Conservation (phyloP, 192 early-diverging fungal genomes). For the Coemansia sp. region DNA sequence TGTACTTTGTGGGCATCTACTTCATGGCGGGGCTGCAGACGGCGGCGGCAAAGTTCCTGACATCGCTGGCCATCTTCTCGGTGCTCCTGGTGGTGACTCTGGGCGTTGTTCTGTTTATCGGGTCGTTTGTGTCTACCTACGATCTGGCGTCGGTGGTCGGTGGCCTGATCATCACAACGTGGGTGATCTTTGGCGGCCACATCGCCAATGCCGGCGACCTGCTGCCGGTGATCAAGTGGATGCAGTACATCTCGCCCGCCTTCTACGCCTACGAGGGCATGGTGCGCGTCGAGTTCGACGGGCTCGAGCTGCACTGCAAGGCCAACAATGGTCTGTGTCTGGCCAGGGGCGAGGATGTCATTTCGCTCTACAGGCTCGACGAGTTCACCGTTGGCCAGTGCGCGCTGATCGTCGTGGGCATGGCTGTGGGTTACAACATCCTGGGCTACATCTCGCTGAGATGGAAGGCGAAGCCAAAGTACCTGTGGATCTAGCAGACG, state of each 20-base stretch:
- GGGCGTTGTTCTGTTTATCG: constrained; percentile 45
- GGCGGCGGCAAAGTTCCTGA: constrained; percentile 24
- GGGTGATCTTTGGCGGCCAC: constrained; percentile 55
- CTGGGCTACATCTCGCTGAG: constrained; percentile 50
- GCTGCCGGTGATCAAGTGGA: constrained; percentile 52
- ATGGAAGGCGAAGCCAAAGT: constrained; percentile 52
- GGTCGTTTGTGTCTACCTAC: constrained; percentile 44
- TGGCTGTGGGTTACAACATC: constrained; percentile 38
- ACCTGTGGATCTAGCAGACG: constrained; percentile 36
- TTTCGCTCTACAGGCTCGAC: constrained; percentile 45
- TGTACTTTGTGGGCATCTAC: constrained; percentile 52
- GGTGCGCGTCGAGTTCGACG: constrained; percentile 48
- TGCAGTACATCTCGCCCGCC: constrained; percentile 53
- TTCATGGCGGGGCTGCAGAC: constrained; percentile 53
- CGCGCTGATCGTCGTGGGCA: constrained; percentile 35
- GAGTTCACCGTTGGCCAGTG: constrained; percentile 51
- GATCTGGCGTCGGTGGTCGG: constrained; percentile 48
- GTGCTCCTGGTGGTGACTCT: constrained; percentile 47
- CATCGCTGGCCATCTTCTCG: constrained; percentile 43
- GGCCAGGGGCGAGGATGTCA: constrained; percentile 50
- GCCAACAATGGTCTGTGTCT: constrained; percentile 50
- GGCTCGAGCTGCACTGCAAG: constrained; percentile 44
- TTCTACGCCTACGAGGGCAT: constrained; percentile 56
- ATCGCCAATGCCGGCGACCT: constrained; percentile 51
- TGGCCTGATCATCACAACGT: constrained; percentile 42